Evolutionary conservation across 805 yeast species (phyloP).

Genomic region (Lipomyces orientalis): DNA sequence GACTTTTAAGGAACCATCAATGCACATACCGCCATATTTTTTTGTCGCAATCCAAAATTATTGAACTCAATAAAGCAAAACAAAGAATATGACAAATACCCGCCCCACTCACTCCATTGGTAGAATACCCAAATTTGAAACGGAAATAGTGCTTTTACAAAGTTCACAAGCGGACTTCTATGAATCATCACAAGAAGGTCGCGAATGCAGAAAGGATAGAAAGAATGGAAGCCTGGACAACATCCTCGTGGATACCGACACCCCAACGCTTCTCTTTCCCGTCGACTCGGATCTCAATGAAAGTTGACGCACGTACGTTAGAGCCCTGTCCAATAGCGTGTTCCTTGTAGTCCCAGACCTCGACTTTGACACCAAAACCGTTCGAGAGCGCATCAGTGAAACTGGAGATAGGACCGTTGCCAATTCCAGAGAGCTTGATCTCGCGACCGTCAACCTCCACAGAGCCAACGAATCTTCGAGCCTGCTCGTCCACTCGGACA

Average conservation of each 20-base stretch:
- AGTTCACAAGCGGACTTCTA: background rate
- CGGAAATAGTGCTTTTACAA: background rate
- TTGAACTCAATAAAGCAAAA: background rate
- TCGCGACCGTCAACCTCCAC: conserved; percentile 54
- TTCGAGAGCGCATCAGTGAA: conserved; percentile 65
- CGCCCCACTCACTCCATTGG: background rate
- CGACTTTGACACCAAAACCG: conserved; percentile 56
- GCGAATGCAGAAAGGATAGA: conserved; percentile 49
- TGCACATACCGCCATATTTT: background rate
- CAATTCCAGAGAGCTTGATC: conserved; percentile 59
- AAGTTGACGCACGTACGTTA: conserved; percentile 76
- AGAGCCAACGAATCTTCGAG: conserved; percentile 55
- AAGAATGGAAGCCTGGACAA: conserved; percentile 77
- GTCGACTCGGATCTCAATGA: conserved; percentile 60
- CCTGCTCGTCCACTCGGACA: conserved; percentile 51
- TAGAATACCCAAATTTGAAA: background rate
- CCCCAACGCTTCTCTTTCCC: conserved; percentile 69
- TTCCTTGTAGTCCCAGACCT: conserved; percentile 74
- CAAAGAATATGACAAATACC: background rate
- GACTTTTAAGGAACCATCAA: background rate
- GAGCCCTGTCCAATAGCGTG: conserved; percentile 81
- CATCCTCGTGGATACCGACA: conserved; percentile 90
- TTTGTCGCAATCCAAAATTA: background rate
- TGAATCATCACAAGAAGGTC: conserved; percentile 23
- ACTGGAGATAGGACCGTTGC: conserved; percentile 85